These are phyloP conservation scores for Beta vulgaris DNA, from an alignment of 148 eudicot species.

Conservation along the genomic window DNA sequence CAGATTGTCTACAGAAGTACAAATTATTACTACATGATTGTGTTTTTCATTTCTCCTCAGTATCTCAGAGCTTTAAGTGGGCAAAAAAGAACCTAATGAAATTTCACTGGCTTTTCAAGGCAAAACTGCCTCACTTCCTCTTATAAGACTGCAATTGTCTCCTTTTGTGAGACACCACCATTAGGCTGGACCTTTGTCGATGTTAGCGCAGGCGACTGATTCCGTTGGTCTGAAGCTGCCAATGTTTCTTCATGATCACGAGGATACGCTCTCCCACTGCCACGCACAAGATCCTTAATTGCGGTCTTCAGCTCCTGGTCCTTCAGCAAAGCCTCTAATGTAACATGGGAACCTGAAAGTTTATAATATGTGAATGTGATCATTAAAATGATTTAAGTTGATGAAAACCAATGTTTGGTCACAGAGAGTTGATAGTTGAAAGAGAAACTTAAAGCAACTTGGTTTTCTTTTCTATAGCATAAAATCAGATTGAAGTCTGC, in stretches of 20 bases:
- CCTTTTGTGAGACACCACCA: conserved; percentile 23
- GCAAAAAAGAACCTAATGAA: neutral
- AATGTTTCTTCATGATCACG: conserved; percentile 14
- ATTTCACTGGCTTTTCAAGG: neutral
- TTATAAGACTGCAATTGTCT: conserved; percentile 4
- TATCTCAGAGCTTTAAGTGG: neutral
- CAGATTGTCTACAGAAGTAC: neutral
- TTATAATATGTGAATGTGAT: neutral
- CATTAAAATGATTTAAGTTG: neutral
- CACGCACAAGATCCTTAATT: conserved; percentile 66
- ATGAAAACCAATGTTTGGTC: neutral
- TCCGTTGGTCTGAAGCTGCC: conserved; percentile 9
- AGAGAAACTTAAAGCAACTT: neutral
- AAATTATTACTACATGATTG: neutral
- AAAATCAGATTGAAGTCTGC: neutral
- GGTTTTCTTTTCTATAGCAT: neutral
- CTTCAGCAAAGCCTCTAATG: conserved; percentile 71
- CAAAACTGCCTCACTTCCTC: neutral
- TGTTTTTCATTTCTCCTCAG: no score
- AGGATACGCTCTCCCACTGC: conserved; percentile 82
- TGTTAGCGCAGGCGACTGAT: conserved; percentile 13
- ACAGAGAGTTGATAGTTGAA: neutral
- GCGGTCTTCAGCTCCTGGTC: conserved; percentile 57
- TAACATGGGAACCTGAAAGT: conserved; percentile 64
- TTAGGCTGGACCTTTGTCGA: conserved; percentile 13